Evolutionary conservation across 371 early-diverging fungal species (phyloP), one percentile per base, ranked within the genome.

Genomic region (Zychaea mexicana): DNA sequence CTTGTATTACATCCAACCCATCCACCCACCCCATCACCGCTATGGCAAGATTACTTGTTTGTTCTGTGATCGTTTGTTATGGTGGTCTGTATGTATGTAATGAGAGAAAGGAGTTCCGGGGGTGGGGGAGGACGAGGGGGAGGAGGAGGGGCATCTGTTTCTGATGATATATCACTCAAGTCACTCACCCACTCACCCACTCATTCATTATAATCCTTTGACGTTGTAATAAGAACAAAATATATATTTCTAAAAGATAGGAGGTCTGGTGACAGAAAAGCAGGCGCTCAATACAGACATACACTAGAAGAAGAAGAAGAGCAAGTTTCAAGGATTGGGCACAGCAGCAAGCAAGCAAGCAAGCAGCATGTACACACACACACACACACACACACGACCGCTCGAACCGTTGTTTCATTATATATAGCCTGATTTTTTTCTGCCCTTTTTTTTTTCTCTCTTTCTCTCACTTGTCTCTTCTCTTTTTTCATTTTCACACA

Each of bases 191-290:
- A n/a, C n/a, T n/a, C n/a, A n/a, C n/a, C n/a, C n/a, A n/a, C n/a
- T n/a, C n/a, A n/a, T n/a, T n/a, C n/a, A 36, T 36, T 36, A 36
- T 10, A 36, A 36, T 10, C 15, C 10, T 36, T 36, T 36, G 36
- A 36, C 36, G 36, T 36, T 36, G 15, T 10, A 36, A 36, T 36
- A n/a, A n/a, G n/a, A n/a, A n/a, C n/a, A n/a, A n/a, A n/a, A 36
- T 36, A 36, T 36, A 36, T 36, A 2, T 36, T 1, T 36, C 10
- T 36, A 36, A 46, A 46, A 46, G 2, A n/a, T n/a, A n/a, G n/a
- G 46, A 19, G 46, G n/a, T 46, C 46, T 57, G 57, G 27, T 57
- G 38, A 57, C 26, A 32, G 39, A 42, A 36, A 19, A 55, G 30
- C 27, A 32, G 56, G 52, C 31, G 36, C 15, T n/a, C 17, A 30